Evolutionary conservation across 352 stramenopile genomes (phyloP).

Genomic region (Pythium apleroticum): DNA sequence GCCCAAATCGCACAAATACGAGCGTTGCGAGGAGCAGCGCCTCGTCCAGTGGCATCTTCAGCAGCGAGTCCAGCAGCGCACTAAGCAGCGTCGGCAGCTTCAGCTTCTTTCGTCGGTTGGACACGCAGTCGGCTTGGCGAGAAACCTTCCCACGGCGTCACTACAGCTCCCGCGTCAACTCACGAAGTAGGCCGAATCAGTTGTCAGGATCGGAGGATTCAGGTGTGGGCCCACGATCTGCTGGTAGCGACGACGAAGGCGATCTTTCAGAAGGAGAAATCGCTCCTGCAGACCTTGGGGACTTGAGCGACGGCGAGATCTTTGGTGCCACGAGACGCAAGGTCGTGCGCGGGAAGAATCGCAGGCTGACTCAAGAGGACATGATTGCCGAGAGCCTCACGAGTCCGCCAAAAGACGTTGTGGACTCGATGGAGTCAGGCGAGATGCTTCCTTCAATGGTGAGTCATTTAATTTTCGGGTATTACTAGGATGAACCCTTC

Average conservation of each 20-base stretch:
- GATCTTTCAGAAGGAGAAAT: slow-evolving; percentile 36
- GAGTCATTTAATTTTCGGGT: slow-evolving; percentile 2
- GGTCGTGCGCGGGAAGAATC: slow-evolving; percentile 33
- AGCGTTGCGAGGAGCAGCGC: background rate
- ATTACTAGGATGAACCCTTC: background rate
- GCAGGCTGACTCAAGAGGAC: background rate
- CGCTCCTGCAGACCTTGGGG: slow-evolving; percentile 10
- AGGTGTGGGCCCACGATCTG: background rate
- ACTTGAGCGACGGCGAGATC: slow-evolving; percentile 73
- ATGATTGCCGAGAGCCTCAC: slow-evolving; percentile 11
- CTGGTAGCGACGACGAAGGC: slow-evolving; percentile 3
- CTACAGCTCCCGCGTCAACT: background rate
- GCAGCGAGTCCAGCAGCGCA: slow-evolving; percentile 16
- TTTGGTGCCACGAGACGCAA: slow-evolving; percentile 34
- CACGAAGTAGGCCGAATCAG: background rate
- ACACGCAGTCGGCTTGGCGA: background rate
- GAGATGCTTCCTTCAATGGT: slow-evolving; percentile 44
- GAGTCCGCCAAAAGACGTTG: background rate
- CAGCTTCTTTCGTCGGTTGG: slow-evolving; percentile 18
- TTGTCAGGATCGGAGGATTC: background rate
- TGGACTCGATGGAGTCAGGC: slow-evolving; percentile 53
- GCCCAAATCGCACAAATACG: background rate
- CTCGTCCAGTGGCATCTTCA: slow-evolving; percentile 14
- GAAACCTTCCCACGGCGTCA: background rate
- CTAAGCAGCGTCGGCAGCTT: no score